Conservation (phyloP, 2,329 filamentous ascomycete genomes). For the Penicillium sp. region DNA sequence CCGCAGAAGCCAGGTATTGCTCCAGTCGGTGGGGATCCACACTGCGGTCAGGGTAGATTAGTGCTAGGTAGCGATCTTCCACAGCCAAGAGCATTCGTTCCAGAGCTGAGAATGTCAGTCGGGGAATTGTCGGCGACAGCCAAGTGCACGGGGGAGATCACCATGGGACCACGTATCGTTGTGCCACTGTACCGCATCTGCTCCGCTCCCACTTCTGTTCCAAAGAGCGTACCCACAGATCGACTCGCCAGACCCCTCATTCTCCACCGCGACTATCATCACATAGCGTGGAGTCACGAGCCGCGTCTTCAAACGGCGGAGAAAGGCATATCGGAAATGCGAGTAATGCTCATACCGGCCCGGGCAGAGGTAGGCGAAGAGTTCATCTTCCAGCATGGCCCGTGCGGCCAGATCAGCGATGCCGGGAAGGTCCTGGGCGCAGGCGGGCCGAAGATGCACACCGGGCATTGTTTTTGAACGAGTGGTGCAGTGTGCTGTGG, state of each 20-base stretch:
- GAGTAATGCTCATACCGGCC: conserved; percentile 6
- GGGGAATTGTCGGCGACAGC: neutral
- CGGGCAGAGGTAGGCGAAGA: conserved; percentile 13
- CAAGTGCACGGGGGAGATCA: neutral
- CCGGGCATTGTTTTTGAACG: neutral
- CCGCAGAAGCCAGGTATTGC: neutral
- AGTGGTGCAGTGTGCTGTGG: neutral
- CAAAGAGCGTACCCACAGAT: conserved; percentile 14
- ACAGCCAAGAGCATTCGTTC: conserved; percentile 3
- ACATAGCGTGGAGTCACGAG: conserved; percentile 6
- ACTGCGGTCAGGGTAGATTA: conserved; percentile 12
- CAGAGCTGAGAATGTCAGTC: conserved; percentile 1
- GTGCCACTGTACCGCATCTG: neutral
- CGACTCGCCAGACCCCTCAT: neutral
- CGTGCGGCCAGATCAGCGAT: conserved; percentile 15
- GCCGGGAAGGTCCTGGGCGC: conserved; percentile 8
- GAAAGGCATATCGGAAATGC: conserved; percentile 13
- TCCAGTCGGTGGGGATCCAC: conserved; percentile 8
- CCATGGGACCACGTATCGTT: conserved; percentile 4
- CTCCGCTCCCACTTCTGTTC: conserved; percentile 4
- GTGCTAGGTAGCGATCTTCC: neutral
- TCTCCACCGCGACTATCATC: conserved; percentile 11
- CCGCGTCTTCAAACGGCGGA: conserved; percentile 8
- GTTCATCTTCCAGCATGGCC: conserved; percentile 18
- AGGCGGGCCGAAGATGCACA: conserved; percentile 8